Percentiles rank a stretch among this genome's conserved stretches.
These are phyloP conservation scores for Schwanniomyces pseudopolymorphus DNA, from an alignment of 805 yeast genomes.

Conservation along the genomic window DNA sequence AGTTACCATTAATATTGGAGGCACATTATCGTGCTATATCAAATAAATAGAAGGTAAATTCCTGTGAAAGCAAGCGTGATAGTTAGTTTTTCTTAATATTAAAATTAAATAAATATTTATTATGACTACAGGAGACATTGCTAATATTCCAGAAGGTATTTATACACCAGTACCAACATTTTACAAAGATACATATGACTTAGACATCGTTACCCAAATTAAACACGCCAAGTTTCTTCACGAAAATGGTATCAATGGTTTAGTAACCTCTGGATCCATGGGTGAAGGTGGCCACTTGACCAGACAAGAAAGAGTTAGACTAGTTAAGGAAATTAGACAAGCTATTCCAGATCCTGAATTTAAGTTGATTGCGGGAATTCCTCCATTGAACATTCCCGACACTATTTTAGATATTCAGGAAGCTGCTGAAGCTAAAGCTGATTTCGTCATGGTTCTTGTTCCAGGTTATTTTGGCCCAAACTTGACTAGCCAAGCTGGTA, in stretches of 20 bases:
- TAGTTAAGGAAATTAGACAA: conserved; percentile 24
- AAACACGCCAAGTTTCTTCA: conserved; percentile 28
- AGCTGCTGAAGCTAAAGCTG: conserved; percentile 33
- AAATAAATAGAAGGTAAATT: background rate
- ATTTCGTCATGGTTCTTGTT: conserved; percentile 28
- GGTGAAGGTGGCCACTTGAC: conserved; percentile 39
- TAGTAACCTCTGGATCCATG: conserved; percentile 40
- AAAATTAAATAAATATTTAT: background rate
- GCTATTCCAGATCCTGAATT: conserved; percentile 32
- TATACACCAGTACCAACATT: conserved; percentile 33
- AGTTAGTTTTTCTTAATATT: background rate
- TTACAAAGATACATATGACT: conserved; percentile 15
- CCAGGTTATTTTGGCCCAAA: conserved; percentile 37
- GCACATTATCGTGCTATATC: background rate
- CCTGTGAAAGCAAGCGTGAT: background rate
- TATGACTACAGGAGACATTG: background rate
- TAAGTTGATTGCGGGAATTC: conserved; percentile 33
- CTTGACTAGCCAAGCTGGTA: conserved; percentile 30
- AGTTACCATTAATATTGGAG: background rate
- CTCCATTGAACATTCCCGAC: conserved; percentile 23
- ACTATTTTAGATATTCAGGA: conserved; percentile 22
- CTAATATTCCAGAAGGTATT: conserved; percentile 19
- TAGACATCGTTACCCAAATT: conserved; percentile 27
- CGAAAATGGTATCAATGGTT: conserved; percentile 29
- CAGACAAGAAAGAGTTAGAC: conserved; percentile 24